Percentiles rank a stretch among this genome's conserved stretches.
Conservation (phyloP, 805 yeast species). For the Scheffersomyces ergatensis region DNA sequence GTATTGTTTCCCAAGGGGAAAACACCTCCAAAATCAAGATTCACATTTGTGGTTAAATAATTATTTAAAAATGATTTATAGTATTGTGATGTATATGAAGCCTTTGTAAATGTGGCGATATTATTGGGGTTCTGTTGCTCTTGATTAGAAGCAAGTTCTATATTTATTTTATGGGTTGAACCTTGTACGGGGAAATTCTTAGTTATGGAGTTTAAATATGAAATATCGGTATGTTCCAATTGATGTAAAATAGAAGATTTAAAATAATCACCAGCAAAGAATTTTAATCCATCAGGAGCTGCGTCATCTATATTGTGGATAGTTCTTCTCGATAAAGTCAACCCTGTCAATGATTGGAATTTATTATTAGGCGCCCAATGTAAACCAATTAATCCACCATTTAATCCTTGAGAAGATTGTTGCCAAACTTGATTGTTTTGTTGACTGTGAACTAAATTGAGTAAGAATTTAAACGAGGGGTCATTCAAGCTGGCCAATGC, state of each 20-base stretch:
- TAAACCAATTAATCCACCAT: constrained; percentile 53
- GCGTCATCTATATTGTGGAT: constrained; percentile 48
- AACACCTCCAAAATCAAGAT: constrained; percentile 56
- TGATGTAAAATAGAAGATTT: constrained; percentile 32
- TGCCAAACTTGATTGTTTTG: constrained; percentile 49
- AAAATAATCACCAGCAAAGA: constrained; percentile 31
- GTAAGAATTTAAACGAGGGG: constrained; percentile 41
- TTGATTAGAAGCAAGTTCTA: constrained; percentile 45
- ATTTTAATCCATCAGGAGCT: constrained; percentile 45
- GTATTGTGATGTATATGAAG: constrained; percentile 24
- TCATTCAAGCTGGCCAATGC: constrained; percentile 44
- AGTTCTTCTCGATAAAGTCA: constrained; percentile 58
- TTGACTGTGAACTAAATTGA: constrained; percentile 31
- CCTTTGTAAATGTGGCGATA: constrained; percentile 29
- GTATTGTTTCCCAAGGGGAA: constrained; percentile 28
- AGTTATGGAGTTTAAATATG: constrained; percentile 18
- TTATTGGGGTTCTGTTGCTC: constrained; percentile 20
- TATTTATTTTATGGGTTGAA: constrained; percentile 57
- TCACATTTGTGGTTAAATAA: constrained; percentile 47
- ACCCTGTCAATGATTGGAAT: constrained; percentile 43
- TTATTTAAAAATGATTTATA: constrained; percentile 45
- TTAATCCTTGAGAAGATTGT: constrained; percentile 53
- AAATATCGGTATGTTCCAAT: constrained; percentile 19
- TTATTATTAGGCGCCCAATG: constrained; percentile 27
- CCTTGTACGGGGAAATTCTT: constrained; percentile 46